phyloP scores from a whole-genome alignment of 2,329 filamentous ascomycete species.

The Blastomyces parvus region DNA sequence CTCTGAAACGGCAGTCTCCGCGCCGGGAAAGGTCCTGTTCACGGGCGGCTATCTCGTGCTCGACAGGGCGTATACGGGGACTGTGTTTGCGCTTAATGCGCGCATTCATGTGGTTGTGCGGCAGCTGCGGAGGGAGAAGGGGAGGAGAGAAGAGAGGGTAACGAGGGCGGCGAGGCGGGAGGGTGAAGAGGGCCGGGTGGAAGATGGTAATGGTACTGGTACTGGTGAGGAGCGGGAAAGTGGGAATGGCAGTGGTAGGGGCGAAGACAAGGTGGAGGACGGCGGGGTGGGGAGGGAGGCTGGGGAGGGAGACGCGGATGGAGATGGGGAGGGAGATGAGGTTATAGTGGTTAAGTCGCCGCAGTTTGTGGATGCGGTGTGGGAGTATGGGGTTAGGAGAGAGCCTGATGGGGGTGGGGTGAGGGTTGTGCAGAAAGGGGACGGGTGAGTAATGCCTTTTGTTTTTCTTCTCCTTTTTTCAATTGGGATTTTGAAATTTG shows the following conservation, averaged over 20 bases:
- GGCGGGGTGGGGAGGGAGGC: neutral
- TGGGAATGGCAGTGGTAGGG: constrained; percentile 35
- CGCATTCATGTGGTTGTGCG: constrained; percentile 53
- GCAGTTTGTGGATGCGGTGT: constrained; percentile 78
- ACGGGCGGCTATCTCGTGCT: constrained; percentile 93
- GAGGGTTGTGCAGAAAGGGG: constrained; percentile 57
- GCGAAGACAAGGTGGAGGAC: neutral
- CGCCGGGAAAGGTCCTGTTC: constrained; percentile 90
- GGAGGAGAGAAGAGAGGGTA: neutral
- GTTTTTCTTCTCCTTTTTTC: constrained; percentile 34
- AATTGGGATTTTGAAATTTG: constrained; percentile 45
- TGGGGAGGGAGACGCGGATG: neutral
- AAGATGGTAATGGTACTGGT: neutral
- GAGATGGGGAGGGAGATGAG: constrained; percentile 36
- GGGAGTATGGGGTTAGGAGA: constrained; percentile 74
- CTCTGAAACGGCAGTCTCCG: constrained; percentile 56
- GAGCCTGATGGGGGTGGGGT: constrained; percentile 67
- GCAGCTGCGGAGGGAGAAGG: constrained; percentile 38
- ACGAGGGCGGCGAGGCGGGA: neutral
- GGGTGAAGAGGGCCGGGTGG: constrained; percentile 23
- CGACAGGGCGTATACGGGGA: constrained; percentile 72
- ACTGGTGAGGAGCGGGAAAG: neutral
- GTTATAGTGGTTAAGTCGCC: constrained; percentile 84
- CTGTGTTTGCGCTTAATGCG: constrained; percentile 56
- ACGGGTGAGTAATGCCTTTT: constrained; percentile 24